Conservation (phyloP, 176 grass and related monocot species). For the Carex myosuroides region DNA sequence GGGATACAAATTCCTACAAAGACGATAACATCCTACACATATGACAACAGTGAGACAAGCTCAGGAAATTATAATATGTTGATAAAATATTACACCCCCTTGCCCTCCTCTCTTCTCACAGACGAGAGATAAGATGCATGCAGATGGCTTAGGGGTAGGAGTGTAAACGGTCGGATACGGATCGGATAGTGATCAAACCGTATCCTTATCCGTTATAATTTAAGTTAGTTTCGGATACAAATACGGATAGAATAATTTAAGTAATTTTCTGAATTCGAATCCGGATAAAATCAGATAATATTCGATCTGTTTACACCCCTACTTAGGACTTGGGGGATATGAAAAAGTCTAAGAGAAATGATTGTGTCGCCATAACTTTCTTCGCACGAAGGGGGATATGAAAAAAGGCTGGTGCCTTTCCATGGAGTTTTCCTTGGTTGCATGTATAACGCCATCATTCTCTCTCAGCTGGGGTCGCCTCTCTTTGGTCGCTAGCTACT, state of each 20-base stretch:
- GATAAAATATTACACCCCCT: neutral
- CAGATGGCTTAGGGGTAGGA: neutral
- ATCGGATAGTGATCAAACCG: too few species aligned
- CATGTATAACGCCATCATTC: conserved; percentile 27
- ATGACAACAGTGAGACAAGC: neutral
- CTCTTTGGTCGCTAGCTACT: neutral
- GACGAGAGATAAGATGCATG: neutral
- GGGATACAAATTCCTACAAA: too few species aligned
- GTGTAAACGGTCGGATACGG: too few species aligned
- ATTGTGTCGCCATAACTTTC: conserved; percentile 27
- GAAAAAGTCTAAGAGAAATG: conserved; percentile 2
- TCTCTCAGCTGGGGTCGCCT: neutral
- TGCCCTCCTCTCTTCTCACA: neutral
- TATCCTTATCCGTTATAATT: too few species aligned
- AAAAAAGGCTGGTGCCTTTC: conserved; percentile 1
- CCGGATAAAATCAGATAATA: too few species aligned
- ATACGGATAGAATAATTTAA: too few species aligned
- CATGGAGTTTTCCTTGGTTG: conserved; percentile 22
- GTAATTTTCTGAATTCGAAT: too few species aligned
- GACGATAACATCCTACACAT: too few species aligned
- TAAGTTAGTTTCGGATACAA: too few species aligned
- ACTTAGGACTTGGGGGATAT: too few species aligned
- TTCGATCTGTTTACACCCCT: too few species aligned
- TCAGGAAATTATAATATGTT: neutral
- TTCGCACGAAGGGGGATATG: conserved; percentile 2